A percentile compares a stretch with the other conserved stretches of the same genome.
phyloP scores from a whole-genome alignment of 1,284 basidiomycete species.

The Tausonia pullulans region DNA sequence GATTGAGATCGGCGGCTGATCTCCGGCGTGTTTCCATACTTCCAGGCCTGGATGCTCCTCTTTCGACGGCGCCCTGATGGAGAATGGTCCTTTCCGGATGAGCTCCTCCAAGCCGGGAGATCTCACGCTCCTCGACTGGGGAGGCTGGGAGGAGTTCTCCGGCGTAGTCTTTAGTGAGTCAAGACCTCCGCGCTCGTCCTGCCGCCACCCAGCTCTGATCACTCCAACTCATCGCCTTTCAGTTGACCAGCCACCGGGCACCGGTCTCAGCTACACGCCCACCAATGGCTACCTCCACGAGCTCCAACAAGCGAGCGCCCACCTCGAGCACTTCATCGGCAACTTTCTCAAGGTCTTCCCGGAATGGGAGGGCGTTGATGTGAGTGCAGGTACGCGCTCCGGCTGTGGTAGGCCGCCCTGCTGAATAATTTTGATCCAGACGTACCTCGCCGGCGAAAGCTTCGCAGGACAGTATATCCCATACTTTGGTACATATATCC shows the following conservation, averaged over 20 bases:
- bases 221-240: neutral
- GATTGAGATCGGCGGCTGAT: neutral
- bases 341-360: conserved; percentile 89
- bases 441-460: conserved; percentile 83
- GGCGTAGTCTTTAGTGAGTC: conserved; percentile 79
- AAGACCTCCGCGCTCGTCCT: neutral
- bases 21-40: neutral
- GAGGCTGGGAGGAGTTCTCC: conserved; percentile 98
- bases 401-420: neutral
- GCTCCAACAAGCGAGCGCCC: conserved; percentile 54
- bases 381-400: conserved; percentile 37
- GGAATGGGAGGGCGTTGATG: conserved; percentile 70
- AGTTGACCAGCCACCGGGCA: conserved; percentile 97
- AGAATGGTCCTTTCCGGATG: conserved; percentile 81
- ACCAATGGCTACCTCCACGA: conserved; percentile 77
- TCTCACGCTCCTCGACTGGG: conserved; percentile 57
- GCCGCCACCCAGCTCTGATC: neutral
- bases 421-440: conserved; percentile 43
- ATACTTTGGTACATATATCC: conserved; percentile 57
- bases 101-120: conserved; percentile 41
- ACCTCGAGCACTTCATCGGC: conserved; percentile 70
- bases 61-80: conserved; percentile 97
- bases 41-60: conserved; percentile 83
- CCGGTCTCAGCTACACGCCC: conserved; percentile 80
- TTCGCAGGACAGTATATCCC: conserved; percentile 99